Conservation (phyloP, 2,329 filamentous ascomycete genomes). For the Xylariaceae sp. region DNA sequence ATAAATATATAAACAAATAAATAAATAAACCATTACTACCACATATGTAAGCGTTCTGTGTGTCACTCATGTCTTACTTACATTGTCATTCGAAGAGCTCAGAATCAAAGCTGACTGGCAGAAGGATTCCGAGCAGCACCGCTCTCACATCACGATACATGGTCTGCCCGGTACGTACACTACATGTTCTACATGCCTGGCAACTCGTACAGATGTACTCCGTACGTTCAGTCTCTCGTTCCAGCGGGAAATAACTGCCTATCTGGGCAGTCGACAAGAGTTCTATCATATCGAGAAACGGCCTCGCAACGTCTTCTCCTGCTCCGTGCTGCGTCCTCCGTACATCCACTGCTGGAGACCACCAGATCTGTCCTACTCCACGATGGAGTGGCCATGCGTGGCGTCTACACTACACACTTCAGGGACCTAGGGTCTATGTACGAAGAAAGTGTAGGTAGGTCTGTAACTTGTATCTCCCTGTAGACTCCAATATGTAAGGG, state of each 20-base stretch:
- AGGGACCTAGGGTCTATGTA: conserved; percentile 17
- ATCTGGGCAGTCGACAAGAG: neutral
- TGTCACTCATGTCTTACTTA: neutral
- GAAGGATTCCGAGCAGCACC: conserved; percentile 10
- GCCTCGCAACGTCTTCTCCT: neutral
- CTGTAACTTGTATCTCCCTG: neutral
- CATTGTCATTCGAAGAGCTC: neutral
- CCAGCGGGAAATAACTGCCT: neutral
- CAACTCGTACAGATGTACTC: neutral
- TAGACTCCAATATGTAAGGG: neutral
- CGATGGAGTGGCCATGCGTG: conserved; percentile 18
- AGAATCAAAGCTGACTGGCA: conserved; percentile 10
- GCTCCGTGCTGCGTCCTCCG: neutral
- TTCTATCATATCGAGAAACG: neutral
- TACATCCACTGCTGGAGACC: neutral
- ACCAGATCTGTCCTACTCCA: conserved; percentile 19
- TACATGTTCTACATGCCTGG: neutral
- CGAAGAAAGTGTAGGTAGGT: neutral
- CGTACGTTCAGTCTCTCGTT: neutral
- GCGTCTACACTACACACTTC: conserved; percentile 18
- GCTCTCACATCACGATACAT: neutral
- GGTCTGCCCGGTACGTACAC: neutral
- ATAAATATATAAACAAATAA: neutral
- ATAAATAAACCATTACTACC: neutral
- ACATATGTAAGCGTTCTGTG: neutral